These are phyloP conservation scores for Aspergillus floridensis DNA, from an alignment of 2,329 filamentous ascomycete species.

Conservation along the genomic window DNA sequence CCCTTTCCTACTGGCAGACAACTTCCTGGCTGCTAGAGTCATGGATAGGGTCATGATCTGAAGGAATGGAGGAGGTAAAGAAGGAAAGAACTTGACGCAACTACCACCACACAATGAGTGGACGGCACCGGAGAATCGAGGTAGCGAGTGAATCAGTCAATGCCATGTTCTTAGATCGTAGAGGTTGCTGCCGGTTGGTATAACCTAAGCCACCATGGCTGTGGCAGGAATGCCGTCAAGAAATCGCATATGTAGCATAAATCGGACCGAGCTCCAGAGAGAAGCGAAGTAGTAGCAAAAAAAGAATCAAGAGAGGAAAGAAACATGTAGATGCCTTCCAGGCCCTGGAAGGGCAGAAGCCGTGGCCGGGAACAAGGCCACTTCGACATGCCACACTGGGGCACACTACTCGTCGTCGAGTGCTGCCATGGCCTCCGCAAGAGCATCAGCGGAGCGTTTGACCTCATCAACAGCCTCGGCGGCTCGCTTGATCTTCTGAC, in stretches of 20 bases:
- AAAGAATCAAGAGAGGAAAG: neutral
- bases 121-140: neutral
- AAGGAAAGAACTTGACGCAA: neutral
- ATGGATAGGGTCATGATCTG: neutral
- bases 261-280: neutral
- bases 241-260: neutral
- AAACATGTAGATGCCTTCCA: neutral
- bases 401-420: conserved; percentile 21
- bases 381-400: neutral
- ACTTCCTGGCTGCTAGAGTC: neutral
- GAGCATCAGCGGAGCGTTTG: conserved; percentile 33
- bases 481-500: conserved; percentile 64
- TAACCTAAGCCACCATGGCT: neutral
- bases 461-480: conserved; percentile 61
- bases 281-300: neutral
- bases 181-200: neutral
- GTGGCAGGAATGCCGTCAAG: neutral
- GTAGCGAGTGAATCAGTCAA: neutral
- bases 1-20: neutral
- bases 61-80: neutral
- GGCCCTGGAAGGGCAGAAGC: neutral
- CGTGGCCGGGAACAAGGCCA: neutral
- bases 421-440: conserved; percentile 33
- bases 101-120: neutral
- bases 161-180: neutral